A percentile compares a stretch with the other conserved stretches of the same genome.
These are phyloP conservation scores for Stagonosporopsis tanaceti DNA, from an alignment of 2,329 filamentous ascomycete genomes.

Conservation along the genomic window DNA sequence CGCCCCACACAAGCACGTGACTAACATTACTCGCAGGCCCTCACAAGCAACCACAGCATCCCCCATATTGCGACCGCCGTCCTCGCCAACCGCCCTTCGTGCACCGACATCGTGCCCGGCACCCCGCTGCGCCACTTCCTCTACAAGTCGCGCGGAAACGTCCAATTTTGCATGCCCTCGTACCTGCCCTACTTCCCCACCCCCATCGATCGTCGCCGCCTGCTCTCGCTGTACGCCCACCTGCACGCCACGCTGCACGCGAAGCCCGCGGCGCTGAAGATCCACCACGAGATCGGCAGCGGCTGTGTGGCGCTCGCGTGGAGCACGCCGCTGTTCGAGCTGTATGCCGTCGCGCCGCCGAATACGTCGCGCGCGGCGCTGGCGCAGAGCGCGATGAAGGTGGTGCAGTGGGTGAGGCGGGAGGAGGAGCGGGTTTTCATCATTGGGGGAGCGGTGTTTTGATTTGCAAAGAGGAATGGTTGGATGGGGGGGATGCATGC, in stretches of 20 bases:
- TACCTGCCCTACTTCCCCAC: conserved; percentile 73
- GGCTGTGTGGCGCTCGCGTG: conserved; percentile 80
- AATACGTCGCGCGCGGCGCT: conserved; percentile 69
- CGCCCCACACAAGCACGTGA: not conserved
- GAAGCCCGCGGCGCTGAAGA: conserved; percentile 83
- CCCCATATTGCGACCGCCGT: conserved; percentile 76
- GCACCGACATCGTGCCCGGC: conserved; percentile 79
- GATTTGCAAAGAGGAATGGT: too few species aligned
- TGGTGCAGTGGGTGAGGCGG: conserved; percentile 88
- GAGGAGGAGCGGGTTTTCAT: conserved; percentile 97
- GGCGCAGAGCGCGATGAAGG: conserved; percentile 84
- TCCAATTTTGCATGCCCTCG: conserved; percentile 93
- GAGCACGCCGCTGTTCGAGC: conserved; percentile 89
- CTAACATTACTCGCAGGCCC: conserved; percentile 59
- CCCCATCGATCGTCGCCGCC: conserved; percentile 66
- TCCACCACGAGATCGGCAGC: conserved; percentile 81
- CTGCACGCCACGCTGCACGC: conserved; percentile 87
- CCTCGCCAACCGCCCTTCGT: conserved; percentile 72
- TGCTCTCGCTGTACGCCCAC: conserved; percentile 81
- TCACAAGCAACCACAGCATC: conserved; percentile 79
- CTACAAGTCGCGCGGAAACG: conserved; percentile 93
- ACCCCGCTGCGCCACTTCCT: conserved; percentile 88
- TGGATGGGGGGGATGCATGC: too few species aligned
- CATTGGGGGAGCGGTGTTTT: conserved; percentile 89
- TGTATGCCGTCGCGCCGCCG: conserved; percentile 92